A percentile compares a stretch with the other conserved stretches of the same genome.
Evolutionary conservation across 1,139 yeast genomes (phyloP).

Genomic region (Yamadazyma blattariae): DNA sequence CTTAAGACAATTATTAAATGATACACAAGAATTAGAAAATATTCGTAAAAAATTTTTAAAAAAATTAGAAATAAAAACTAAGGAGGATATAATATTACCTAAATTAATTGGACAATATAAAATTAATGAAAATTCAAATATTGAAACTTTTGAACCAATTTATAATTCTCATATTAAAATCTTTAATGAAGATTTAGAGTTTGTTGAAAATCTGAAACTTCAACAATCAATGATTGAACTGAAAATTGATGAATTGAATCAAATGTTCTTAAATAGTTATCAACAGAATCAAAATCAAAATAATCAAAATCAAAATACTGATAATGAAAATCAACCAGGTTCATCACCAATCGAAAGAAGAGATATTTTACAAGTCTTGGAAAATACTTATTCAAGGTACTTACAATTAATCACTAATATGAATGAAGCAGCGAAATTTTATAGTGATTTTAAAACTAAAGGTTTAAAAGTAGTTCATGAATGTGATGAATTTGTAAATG

Average conservation of each 20-base stretch:
- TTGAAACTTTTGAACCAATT: constrained; percentile 30
- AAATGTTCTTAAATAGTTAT: constrained; percentile 27
- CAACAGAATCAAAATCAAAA: constrained; percentile 17
- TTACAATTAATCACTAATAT: constrained; percentile 58
- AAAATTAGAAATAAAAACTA: constrained; percentile 41
- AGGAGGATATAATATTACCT: constrained; percentile 50
- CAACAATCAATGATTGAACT: constrained; percentile 44
- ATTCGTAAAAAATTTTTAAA: constrained; percentile 40
- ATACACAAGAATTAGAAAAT: constrained; percentile 23
- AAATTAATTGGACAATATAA: constrained; percentile 48
- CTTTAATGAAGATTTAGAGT: constrained; percentile 40
- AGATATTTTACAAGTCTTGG: constrained; percentile 51
- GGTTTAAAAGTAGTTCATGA: constrained; percentile 46
- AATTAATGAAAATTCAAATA: constrained; percentile 14
- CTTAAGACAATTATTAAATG: constrained; percentile 36
- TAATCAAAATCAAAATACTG: constrained; percentile 13
- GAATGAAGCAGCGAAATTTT: constrained; percentile 69
- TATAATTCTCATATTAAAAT: constrained; percentile 35
- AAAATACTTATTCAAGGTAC: constrained; percentile 51
- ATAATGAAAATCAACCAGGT: too few species aligned
- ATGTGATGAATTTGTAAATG: constrained; percentile 53
- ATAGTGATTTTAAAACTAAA: constrained; percentile 56
- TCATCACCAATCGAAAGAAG: too few species aligned
- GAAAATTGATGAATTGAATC: constrained; percentile 40
- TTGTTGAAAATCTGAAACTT: constrained; percentile 33